Evolutionary conservation across 345 rosid genomes (phyloP).

Genomic region (Populus nigra): DNA sequence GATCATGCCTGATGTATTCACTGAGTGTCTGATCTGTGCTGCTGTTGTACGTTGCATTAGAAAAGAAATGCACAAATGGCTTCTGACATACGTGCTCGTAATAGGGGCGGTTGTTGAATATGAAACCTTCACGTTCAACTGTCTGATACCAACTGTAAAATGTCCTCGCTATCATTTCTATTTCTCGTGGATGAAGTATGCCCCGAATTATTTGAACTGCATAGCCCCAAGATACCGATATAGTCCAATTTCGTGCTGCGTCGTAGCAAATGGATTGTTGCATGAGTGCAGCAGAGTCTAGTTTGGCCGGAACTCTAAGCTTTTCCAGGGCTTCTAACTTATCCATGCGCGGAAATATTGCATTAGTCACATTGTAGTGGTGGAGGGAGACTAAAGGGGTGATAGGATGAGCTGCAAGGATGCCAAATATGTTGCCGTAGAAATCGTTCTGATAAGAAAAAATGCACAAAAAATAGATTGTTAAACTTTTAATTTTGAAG

Average conservation of each 20-base stretch:
- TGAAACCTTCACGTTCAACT: slow-evolving; percentile 26
- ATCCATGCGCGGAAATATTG: slow-evolving; percentile 56
- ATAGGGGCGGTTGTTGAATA: slow-evolving; percentile 60
- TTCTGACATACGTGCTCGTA: slow-evolving; percentile 40
- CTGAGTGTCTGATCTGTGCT: slow-evolving; percentile 35
- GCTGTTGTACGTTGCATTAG: slow-evolving; percentile 31
- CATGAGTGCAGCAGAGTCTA: slow-evolving; percentile 61
- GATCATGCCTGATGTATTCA: slow-evolving; percentile 33
- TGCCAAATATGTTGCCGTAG: slow-evolving; percentile 54
- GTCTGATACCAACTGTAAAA: slow-evolving; percentile 57
- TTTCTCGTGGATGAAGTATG: slow-evolving; percentile 43
- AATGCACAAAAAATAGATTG: neutral
- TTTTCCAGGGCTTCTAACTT: slow-evolving; percentile 46
- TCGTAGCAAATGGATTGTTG: slow-evolving; percentile 82
- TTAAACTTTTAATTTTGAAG: neutral
- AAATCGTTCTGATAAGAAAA: slow-evolving; percentile 49
- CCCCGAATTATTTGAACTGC: slow-evolving; percentile 57
- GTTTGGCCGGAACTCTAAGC: slow-evolving; percentile 35
- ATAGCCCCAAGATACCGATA: slow-evolving; percentile 83
- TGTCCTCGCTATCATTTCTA: slow-evolving; percentile 54
- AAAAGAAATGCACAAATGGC: slow-evolving; percentile 48
- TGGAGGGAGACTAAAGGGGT: slow-evolving; percentile 70
- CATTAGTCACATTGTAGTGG: slow-evolving; percentile 59
- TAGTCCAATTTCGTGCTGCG: slow-evolving; percentile 49
- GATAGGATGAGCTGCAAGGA: slow-evolving; percentile 71